phyloP scores from a whole-genome alignment of 164 flowering plant genomes.

The Magnolia kwangsiensis region DNA sequence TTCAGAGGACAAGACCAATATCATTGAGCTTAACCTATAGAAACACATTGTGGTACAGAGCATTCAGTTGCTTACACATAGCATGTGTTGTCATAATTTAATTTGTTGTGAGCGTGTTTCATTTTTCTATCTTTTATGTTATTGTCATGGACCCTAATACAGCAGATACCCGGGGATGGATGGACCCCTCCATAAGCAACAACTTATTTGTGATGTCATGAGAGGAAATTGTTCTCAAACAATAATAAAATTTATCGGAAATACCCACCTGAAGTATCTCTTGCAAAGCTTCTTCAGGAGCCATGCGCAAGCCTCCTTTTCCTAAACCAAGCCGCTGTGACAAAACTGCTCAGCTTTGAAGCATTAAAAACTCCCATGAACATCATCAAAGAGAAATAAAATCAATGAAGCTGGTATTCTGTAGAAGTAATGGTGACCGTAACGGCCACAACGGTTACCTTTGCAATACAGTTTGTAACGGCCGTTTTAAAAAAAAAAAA shows the following conservation, averaged over 20 bases:
- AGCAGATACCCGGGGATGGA: background rate
- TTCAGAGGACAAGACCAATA: no score
- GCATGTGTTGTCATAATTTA: background rate
- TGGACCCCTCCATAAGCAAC: background rate
- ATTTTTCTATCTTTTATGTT: background rate
- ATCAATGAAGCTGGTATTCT: background rate
- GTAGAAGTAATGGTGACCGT: no score
- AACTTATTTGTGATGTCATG: background rate
- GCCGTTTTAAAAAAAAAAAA: background rate
- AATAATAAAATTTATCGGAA: background rate
- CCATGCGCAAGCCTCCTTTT: constrained; percentile 96
- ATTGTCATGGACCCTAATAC: background rate
- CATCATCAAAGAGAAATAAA: constrained; percentile 3
- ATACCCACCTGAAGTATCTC: constrained; percentile 78
- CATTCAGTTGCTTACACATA: background rate
- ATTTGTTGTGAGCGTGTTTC: no score
- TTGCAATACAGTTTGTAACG: background rate
- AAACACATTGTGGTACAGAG: no score
- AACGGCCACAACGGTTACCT: no score
- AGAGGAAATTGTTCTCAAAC: background rate
- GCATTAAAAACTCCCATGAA: constrained; percentile 22
- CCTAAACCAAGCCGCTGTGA: constrained; percentile 98
- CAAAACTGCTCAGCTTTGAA: constrained; percentile 67
- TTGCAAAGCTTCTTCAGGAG: constrained; percentile 86
- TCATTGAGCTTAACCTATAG: no score